A percentile compares a stretch with the other conserved stretches of the same genome.
phyloP scores from a whole-genome alignment of 805 yeast species.

The Hermanozyma aechmeae region DNA sequence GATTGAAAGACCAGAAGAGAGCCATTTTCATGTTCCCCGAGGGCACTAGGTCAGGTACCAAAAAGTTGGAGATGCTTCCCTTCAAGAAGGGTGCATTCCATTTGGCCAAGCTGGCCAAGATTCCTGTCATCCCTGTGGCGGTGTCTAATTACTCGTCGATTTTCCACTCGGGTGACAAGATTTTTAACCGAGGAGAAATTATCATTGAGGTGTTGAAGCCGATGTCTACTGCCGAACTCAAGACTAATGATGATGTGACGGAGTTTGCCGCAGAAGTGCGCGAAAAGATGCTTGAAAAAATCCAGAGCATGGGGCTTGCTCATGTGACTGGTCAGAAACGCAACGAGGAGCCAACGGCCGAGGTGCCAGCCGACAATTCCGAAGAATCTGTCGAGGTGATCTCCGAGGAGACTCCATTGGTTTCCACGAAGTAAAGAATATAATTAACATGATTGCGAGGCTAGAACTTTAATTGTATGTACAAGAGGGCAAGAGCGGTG shows the following conservation, averaged over 20 bases:
- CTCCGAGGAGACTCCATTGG: slow-evolving; percentile 16
- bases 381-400: slow-evolving; percentile 9
- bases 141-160: slow-evolving; percentile 78
- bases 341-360: too few species aligned
- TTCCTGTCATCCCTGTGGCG: slow-evolving; percentile 84
- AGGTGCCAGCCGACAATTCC: too few species aligned
- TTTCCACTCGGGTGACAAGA: slow-evolving; percentile 47
- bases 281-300: slow-evolving; percentile 42
- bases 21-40: slow-evolving; percentile 91
- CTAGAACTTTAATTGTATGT: too few species aligned
- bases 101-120: slow-evolving; percentile 83
- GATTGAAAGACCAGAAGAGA: slow-evolving; percentile 54
- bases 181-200: slow-evolving; percentile 74
- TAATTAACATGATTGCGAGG: too few species aligned
- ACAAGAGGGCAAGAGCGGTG: too few species aligned
- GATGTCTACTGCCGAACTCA: slow-evolving; percentile 55
- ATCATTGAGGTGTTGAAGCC: slow-evolving; percentile 76
- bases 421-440: slow-evolving; percentile 5
- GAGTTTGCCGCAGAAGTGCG: slow-evolving; percentile 49
- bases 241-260: slow-evolving; percentile 60
- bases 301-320: slow-evolving; percentile 37
- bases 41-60: slow-evolving; percentile 84
- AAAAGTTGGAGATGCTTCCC: slow-evolving; percentile 63
- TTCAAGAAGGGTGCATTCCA: slow-evolving; percentile 98
- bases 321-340: too few species aligned